These are phyloP conservation scores for Panicum hallii DNA, from an alignment of 202 grass and related monocot species.

Conservation along the genomic window DNA sequence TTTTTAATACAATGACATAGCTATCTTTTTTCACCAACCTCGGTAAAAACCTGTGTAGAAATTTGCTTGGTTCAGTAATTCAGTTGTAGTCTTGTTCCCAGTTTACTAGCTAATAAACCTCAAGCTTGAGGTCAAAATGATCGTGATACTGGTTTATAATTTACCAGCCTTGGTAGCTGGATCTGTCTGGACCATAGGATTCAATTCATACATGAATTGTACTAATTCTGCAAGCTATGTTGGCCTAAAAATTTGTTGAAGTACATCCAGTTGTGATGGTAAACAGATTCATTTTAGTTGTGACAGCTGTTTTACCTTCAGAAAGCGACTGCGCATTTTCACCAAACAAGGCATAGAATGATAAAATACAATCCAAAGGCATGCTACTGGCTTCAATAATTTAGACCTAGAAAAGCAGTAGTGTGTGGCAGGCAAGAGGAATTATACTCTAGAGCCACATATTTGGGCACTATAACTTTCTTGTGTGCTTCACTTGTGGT, in stretches of 20 bases:
- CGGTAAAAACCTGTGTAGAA: background rate
- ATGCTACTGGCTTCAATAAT: constrained; percentile 28
- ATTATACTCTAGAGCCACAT: constrained; percentile 14
- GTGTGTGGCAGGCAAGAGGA: constrained; percentile 31
- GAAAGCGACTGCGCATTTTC: constrained; percentile 41
- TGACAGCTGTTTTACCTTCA: constrained; percentile 28
- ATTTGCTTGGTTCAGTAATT: background rate
- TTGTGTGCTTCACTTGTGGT: constrained; percentile 22
- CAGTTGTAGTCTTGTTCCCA: background rate
- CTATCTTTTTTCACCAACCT: background rate
- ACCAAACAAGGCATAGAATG: constrained; percentile 18
- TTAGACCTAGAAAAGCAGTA: constrained; percentile 30
- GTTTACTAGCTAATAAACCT: background rate
- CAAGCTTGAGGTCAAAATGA: background rate
- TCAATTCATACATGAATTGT: background rate
- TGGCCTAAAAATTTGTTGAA: background rate
- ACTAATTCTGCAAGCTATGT: background rate
- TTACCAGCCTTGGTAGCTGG: background rate
- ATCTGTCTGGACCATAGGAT: background rate
- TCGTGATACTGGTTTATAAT: background rate
- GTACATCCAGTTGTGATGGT: background rate
- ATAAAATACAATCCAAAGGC: constrained; percentile 19
- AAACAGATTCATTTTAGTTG: background rate
- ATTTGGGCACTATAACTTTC: constrained; percentile 27
- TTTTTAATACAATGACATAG: background rate